Evolutionary conservation across 495 filamentous ascomycete genomes (phyloP).

Genomic region (Hypoxylon rickii): DNA sequence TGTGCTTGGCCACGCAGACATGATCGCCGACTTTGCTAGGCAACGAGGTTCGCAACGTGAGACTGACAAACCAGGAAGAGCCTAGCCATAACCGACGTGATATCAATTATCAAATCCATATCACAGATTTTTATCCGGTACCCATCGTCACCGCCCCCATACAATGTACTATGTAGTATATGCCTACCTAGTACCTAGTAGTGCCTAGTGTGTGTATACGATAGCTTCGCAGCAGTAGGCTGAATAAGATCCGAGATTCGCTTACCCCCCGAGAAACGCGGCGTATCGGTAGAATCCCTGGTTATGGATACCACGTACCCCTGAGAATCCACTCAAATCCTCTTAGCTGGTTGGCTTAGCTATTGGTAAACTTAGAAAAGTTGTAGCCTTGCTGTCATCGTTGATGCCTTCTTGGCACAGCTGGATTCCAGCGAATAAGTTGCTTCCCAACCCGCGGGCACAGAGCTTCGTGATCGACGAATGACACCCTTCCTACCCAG

Average conservation of each 20-base stretch:
- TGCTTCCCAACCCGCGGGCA: conserved; percentile 1
- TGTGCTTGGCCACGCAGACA: too few relatives aligned
- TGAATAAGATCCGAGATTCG: conserved; percentile 17
- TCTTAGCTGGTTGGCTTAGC: too few relatives aligned
- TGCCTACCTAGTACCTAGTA: too few relatives aligned
- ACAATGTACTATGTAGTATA: not conserved
- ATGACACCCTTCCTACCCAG: not conserved
- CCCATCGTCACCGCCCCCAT: not conserved
- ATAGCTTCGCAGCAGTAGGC: too few relatives aligned
- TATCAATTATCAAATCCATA: too few relatives aligned
- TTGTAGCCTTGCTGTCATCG: not conserved
- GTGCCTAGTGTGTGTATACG: not conserved
- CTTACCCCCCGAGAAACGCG: conserved; percentile 15
- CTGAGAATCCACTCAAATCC: not conserved
- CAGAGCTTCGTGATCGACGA: conserved; percentile 12
- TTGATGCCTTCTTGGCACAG: not conserved
- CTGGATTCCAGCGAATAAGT: not conserved
- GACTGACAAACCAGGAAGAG: too few relatives aligned
- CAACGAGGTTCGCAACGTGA: too few relatives aligned
- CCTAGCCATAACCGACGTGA: too few relatives aligned
- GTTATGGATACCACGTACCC: too few relatives aligned
- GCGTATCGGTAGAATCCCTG: not conserved
- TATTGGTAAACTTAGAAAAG: not conserved
- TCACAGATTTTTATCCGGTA: too few relatives aligned
- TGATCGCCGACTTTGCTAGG: too few relatives aligned